Conservation (phyloP, 1,284 basidiomycete genomes). For the Termitomyces sp. region DNA sequence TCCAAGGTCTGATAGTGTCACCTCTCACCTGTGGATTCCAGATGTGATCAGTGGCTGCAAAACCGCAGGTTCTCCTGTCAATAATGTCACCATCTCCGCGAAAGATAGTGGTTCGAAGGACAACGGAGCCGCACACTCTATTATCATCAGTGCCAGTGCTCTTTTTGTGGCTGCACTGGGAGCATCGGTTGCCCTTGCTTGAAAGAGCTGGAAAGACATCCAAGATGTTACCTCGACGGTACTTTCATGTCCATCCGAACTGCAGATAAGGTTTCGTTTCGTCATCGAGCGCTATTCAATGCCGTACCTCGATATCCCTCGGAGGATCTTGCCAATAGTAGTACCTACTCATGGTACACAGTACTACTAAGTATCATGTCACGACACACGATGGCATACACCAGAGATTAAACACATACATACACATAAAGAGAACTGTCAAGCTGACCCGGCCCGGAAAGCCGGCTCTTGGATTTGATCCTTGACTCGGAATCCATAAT, state of each 20-base stretch:
- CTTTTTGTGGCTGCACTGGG: background rate
- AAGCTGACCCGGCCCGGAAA: background rate
- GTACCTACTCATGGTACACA: too few relatives aligned
- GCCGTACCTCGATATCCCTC: too few relatives aligned
- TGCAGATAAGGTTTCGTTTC: background rate
- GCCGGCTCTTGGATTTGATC: background rate
- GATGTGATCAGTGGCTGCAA: conserved; percentile 3
- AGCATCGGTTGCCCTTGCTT: background rate
- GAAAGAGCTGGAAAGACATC: background rate
- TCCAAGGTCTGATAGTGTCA: background rate
- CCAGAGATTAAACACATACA: too few relatives aligned
- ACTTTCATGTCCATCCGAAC: background rate
- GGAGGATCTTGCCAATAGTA: too few relatives aligned
- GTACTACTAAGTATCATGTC: too few relatives aligned
- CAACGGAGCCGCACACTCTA: background rate
- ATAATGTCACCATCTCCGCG: conserved; percentile 4
- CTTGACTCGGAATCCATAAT: background rate
- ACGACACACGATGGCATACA: too few relatives aligned
- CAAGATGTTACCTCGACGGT: too few relatives aligned
- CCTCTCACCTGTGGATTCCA: background rate
- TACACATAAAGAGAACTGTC: too few relatives aligned
- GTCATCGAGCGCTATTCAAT: too few relatives aligned
- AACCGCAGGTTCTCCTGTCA: conserved; percentile 6
- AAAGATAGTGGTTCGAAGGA: background rate
- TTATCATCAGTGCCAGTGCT: background rate